Evolutionary conservation across 2,329 filamentous ascomycete genomes (phyloP), one percentile per base, ranked within the genome.

Genomic region (Ilyonectria mors-panacis): DNA sequence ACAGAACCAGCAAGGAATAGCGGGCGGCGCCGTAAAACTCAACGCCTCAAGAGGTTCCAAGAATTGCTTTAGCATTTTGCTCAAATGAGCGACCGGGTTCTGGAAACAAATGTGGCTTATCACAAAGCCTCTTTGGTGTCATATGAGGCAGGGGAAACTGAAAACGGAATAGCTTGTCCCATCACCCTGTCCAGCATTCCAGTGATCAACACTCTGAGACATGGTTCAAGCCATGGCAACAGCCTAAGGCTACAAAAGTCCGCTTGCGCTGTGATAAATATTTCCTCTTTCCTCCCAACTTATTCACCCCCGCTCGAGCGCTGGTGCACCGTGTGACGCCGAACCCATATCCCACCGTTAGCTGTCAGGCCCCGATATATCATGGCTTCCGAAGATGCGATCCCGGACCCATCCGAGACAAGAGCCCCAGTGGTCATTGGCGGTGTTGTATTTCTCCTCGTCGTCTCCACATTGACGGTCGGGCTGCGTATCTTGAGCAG

Each of bases 401-500:
- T n/a, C 37, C 37, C 37, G 13, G 37, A 39, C 37, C 13, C 37
- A 17, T 15, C 10, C 37, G 37, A 39, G 37, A 15, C 37, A 17
- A 39, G 37, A 17, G 13, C 7, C 37, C 37, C 37, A 6, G 10
- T 39, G 37, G 13, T 39, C 37, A 39, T 39, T 39, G 37, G 37
- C 2, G 37, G 10, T 17, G 37, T 39, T n/a, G 37, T 39, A 39
- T 39, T 15, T 17, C 37, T 39, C 10, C 37, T 39, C 12, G 17
- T n/a, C 13, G 13, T 67, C 10, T 60, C 68, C 0, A 7, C 62
- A 5, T 10, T 65, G 10, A 60, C 67, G 42, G 51, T 73, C 8
- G 51, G 7, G 1, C 30, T 74, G 51, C 62, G 71, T 9, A 5
- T 73, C 0, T 60, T 63, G 59, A 71, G 60, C 48, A 71, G 71